Conservation (phyloP, 495 filamentous ascomycete species). For the Daldinia loculata region DNA sequence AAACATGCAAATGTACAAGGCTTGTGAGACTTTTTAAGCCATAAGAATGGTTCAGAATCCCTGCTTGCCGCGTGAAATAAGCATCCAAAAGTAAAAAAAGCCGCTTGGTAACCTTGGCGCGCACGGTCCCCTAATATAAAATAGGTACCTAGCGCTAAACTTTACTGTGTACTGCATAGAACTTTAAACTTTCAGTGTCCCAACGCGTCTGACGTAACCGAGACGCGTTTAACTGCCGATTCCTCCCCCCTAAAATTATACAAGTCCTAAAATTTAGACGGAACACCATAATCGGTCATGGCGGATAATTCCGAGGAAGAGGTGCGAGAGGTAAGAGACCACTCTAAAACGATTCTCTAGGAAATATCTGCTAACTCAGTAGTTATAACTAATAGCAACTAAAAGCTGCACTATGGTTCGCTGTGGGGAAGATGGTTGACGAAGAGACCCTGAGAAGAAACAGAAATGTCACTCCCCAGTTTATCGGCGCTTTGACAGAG, state of each 20-base stretch:
- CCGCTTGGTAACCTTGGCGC: background rate
- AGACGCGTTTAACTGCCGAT: constrained; percentile 11
- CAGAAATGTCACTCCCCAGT: constrained; percentile 91
- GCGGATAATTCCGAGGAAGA: constrained; percentile 49
- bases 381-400: constrained; percentile 65
- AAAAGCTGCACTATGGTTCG: constrained; percentile 94
- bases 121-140: constrained; percentile 11
- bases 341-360: background rate
- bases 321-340: constrained; percentile 30
- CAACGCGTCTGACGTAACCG: constrained; percentile 30
- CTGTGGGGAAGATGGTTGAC: constrained; percentile 88
- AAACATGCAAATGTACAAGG: background rate
- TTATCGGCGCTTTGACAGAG: constrained; percentile 91
- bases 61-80: constrained; percentile 32
- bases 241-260: background rate
- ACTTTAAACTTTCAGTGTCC: constrained; percentile 11
- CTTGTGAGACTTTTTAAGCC: constrained; percentile 23
- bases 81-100: constrained; percentile 1
- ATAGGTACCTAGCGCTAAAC: constrained; percentile 22
- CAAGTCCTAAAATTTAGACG: constrained; percentile 5
- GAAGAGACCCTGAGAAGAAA: constrained; percentile 78
- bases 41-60: constrained; percentile 6
- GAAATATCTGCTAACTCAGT: constrained; percentile 6
- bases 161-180: background rate
- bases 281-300: constrained; percentile 25